These are phyloP conservation scores for Vaccinium corymbosum DNA, from an alignment of 148 eudicot genomes.

Conservation along the genomic window DNA sequence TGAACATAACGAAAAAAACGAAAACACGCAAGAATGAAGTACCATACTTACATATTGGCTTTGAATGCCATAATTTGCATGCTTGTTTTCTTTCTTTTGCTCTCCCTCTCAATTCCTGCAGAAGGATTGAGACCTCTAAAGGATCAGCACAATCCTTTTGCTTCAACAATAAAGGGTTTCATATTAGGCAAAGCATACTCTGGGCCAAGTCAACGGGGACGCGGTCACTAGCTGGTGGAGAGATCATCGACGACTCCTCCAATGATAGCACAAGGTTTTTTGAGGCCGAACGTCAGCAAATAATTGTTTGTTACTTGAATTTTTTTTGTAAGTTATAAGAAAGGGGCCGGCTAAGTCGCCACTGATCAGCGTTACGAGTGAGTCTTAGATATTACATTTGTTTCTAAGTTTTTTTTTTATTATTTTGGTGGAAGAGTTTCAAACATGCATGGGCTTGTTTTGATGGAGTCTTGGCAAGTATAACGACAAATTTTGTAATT, in stretches of 20 bases:
- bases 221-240: constrained; percentile 15
- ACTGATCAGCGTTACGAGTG: too few species aligned
- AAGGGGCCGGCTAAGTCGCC: too few species aligned
- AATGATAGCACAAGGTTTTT: neutral
- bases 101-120: neutral
- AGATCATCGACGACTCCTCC: neutral
- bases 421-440: neutral
- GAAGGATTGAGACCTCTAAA: constrained; percentile 15
- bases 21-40: neutral
- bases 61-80: neutral
- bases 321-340: neutral
- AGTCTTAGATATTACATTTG: neutral
- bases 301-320: neutral
- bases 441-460: neutral
- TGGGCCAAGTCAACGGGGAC: constrained; percentile 25
- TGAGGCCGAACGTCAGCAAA: neutral
- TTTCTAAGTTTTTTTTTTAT: neutral
- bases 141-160: neutral
- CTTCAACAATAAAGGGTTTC: neutral
- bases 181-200: constrained; percentile 15
- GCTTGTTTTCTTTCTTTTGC: constrained; percentile 1
- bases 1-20: neutral
- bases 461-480: neutral
- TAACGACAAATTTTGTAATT: neutral
- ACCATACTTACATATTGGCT: neutral